A percentile compares a stretch with the other conserved stretches of the same genome.
phyloP scores from a whole-genome alignment of 1,139 yeast species.

The Blastobotrys indianensis region DNA sequence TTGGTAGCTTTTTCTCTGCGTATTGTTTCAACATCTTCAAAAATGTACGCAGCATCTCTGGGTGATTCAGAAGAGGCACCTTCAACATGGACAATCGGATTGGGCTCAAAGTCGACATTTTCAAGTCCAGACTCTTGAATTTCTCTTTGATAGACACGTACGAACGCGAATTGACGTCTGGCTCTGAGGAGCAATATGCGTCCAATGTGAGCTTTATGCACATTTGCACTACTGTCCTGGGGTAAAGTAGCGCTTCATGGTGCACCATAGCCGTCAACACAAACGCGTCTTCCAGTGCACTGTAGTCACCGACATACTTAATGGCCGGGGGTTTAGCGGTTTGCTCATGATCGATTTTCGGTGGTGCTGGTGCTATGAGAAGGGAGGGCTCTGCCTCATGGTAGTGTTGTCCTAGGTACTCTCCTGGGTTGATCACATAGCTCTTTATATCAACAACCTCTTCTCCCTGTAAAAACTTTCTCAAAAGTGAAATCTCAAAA shows the following conservation, averaged over 20 bases:
- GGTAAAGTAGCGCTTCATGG: not conserved
- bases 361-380: too few species aligned
- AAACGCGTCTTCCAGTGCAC: conserved; percentile 6
- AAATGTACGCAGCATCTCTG: not conserved
- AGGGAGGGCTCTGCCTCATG: too few species aligned
- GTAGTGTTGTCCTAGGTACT: not conserved
- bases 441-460: not conserved
- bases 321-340: too few species aligned
- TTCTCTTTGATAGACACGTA: conserved; percentile 3
- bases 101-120: not conserved
- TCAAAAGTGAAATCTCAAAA: conserved; percentile 1
- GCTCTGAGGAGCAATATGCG: not conserved
- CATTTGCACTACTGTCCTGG: conserved; percentile 1
- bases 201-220: conserved; percentile 5
- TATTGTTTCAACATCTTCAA: not conserved
- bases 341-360: too few species aligned
- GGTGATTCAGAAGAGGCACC: conserved; percentile 1
- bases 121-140: not conserved
- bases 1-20: not conserved
- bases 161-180: not conserved
- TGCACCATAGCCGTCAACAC: conserved; percentile 3
- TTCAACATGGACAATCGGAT: not conserved
- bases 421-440: conserved; percentile 4
- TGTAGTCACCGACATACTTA: too few species aligned
- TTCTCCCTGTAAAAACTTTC: not conserved